phyloP scores from a whole-genome alignment of 768 basidiomycete genomes.

The Mycena epipterygia region DNA sequence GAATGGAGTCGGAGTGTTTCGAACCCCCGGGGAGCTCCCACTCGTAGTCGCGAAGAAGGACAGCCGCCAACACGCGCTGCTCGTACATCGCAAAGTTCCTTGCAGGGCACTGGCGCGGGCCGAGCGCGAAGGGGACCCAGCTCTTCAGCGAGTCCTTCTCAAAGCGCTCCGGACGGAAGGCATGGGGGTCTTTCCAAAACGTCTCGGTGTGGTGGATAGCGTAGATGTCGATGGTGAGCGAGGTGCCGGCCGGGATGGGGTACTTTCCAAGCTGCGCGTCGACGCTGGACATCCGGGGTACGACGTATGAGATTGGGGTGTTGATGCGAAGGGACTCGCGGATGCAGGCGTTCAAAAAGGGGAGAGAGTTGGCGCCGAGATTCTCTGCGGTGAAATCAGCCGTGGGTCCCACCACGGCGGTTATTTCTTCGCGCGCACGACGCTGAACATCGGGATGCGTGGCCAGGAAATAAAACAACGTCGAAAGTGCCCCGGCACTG shows the following conservation, averaged over 20 bases:
- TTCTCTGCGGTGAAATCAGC: slow-evolving; percentile 48
- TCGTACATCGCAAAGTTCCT: slow-evolving; percentile 32
- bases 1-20: slow-evolving; percentile 1
- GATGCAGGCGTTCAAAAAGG: slow-evolving; percentile 54
- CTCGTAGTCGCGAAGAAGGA: slow-evolving; percentile 20
- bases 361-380: slow-evolving; percentile 31
- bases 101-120: slow-evolving; percentile 51
- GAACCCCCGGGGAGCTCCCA: slow-evolving; percentile 13
- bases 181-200: slow-evolving; percentile 46
- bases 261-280: slow-evolving; percentile 46
- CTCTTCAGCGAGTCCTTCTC: slow-evolving; percentile 27
- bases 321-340: slow-evolving; percentile 55
- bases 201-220: slow-evolving; percentile 46
- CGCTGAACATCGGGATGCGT: slow-evolving; percentile 52
- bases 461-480: slow-evolving; percentile 52
- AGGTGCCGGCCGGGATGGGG: slow-evolving; percentile 45
- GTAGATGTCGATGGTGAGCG: slow-evolving; percentile 49
- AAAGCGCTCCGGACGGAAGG: slow-evolving; percentile 50
- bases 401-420: slow-evolving; percentile 39
- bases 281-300: slow-evolving; percentile 40
- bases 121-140: slow-evolving; percentile 47
- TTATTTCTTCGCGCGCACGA: slow-evolving; percentile 53
- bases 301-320: slow-evolving; percentile 46
- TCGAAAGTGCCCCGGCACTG: slow-evolving; percentile 54
- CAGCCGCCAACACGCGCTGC: slow-evolving; percentile 20